A percentile compares a stretch with the other conserved stretches of the same genome.
These are phyloP conservation scores for Sordariomycetes sp. DNA, from an alignment of 2,329 filamentous ascomycete genomes.

Conservation along the genomic window DNA sequence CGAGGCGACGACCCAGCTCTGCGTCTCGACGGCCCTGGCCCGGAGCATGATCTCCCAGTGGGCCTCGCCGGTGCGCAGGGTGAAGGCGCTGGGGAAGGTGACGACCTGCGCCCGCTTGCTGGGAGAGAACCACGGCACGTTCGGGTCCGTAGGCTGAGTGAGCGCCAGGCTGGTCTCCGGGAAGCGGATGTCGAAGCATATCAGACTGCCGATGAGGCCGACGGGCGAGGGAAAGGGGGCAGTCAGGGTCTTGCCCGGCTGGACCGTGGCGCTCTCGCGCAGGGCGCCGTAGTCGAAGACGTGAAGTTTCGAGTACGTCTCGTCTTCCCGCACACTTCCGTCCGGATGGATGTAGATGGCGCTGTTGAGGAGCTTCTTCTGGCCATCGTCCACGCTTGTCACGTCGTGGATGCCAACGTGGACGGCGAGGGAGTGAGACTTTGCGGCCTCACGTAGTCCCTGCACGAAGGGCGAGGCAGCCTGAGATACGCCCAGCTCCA, in stretches of 20 bases:
- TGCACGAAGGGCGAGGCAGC: conserved; percentile 62
- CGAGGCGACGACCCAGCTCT: conserved; percentile 78
- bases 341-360: conserved; percentile 39
- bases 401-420: conserved; percentile 71
- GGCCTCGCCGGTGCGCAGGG: conserved; percentile 70
- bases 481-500: conserved; percentile 61
- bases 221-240: conserved; percentile 64
- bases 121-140: conserved; percentile 20
- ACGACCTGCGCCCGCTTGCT: conserved; percentile 78
- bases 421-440: conserved; percentile 55
- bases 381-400: background rate
- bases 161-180: conserved; percentile 65
- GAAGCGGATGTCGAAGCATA: conserved; percentile 89
- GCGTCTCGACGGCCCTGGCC: conserved; percentile 78
- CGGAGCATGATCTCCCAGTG: conserved; percentile 80
- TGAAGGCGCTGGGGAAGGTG: conserved; percentile 86
- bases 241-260: conserved; percentile 54
- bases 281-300: conserved; percentile 64
- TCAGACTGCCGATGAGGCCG: conserved; percentile 68
- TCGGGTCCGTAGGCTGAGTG: conserved; percentile 29
- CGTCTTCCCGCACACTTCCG: conserved; percentile 29
- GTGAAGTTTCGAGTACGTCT: conserved; percentile 77
- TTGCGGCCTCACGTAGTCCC: conserved; percentile 63
- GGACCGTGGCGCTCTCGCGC: conserved; percentile 49
- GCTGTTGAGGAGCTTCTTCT: conserved; percentile 34